These are phyloP conservation scores for Litchi chinensis DNA, from an alignment of 345 rosid genomes.

Conservation along the genomic window DNA sequence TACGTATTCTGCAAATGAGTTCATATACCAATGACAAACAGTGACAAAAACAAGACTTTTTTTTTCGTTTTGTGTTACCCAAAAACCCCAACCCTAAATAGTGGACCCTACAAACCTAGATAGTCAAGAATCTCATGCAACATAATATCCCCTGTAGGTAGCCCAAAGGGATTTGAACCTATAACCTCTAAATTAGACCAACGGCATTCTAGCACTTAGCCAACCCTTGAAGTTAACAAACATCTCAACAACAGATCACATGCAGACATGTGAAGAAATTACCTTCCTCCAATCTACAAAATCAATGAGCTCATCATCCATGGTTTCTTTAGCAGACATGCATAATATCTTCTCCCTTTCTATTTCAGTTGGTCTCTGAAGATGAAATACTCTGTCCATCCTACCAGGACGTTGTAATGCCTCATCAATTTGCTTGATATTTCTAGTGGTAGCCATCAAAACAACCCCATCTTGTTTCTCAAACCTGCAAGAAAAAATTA, in stretches of 20 bases:
- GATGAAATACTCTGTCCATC: constrained; percentile 92
- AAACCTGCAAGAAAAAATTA: constrained; percentile 52
- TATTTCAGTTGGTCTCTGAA: constrained; percentile 82
- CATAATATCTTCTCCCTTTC: constrained; percentile 89
- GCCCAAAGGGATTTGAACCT: background rate
- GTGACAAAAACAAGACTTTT: background rate
- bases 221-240: background rate
- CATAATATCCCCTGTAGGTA: background rate
- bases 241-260: background rate
- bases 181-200: background rate
- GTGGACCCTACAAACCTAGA: background rate
- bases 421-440: constrained; percentile 88
- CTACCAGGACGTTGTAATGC: constrained; percentile 94
- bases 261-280: constrained; percentile 17
- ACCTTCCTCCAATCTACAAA: constrained; percentile 92
- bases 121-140: background rate
- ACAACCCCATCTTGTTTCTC: constrained; percentile 99
- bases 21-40: background rate
- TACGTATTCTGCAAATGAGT: background rate
- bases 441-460: constrained; percentile 94
- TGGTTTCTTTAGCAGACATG: constrained; percentile 77
- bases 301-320: constrained; percentile 81
- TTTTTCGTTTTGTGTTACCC: background rate
- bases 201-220: background rate
- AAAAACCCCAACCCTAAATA: background rate